These are phyloP conservation scores for Ampelocalamus luodianensis DNA, from an alignment of 176 grass and related monocot genomes.

Conservation along the genomic window DNA sequence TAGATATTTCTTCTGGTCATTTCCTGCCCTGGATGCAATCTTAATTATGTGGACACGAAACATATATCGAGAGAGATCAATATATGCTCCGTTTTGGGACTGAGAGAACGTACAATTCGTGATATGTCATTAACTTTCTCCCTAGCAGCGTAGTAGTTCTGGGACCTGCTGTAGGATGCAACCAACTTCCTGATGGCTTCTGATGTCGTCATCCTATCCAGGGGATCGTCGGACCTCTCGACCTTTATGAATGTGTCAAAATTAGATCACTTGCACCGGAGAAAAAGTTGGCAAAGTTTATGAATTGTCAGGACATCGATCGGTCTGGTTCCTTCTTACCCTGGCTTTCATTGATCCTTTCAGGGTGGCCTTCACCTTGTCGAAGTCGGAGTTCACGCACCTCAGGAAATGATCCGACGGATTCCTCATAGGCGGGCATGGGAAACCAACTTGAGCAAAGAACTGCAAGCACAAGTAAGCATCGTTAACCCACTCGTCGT, in stretches of 20 bases:
- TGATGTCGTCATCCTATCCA: slow-evolving; percentile 81
- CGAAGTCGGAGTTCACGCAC: slow-evolving; percentile 96
- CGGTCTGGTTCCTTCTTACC: slow-evolving; percentile 56
- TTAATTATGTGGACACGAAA: background rate
- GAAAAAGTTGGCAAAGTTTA: background rate
- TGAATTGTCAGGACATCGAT: slow-evolving; percentile 32
- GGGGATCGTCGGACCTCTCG: slow-evolving; percentile 81
- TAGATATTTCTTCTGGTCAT: slow-evolving; percentile 14
- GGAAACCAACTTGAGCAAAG: slow-evolving; percentile 86
- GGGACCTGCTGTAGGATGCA: slow-evolving; percentile 68
- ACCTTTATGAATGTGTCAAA: slow-evolving; percentile 42
- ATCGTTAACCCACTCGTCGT: background rate
- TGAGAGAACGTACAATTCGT: slow-evolving; percentile 62
- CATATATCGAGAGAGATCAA: slow-evolving; percentile 2
- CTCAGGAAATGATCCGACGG: slow-evolving; percentile 95
- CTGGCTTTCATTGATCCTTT: slow-evolving; percentile 89
- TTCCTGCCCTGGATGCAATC: background rate
- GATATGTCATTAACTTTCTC: slow-evolving; percentile 94
- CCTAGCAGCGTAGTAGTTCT: slow-evolving; percentile 67
- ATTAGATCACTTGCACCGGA: slow-evolving; percentile 23
- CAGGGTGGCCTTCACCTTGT: slow-evolving; percentile 98
- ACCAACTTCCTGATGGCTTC: slow-evolving; percentile 81
- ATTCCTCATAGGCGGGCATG: slow-evolving; percentile 84
- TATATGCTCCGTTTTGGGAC: background rate
- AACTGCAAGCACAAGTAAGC: slow-evolving; percentile 56